Evolutionary conservation across 805 yeast genomes (phyloP), one percentile per base, ranked within the genome.

Genomic region (Alloascoidea africana): DNA sequence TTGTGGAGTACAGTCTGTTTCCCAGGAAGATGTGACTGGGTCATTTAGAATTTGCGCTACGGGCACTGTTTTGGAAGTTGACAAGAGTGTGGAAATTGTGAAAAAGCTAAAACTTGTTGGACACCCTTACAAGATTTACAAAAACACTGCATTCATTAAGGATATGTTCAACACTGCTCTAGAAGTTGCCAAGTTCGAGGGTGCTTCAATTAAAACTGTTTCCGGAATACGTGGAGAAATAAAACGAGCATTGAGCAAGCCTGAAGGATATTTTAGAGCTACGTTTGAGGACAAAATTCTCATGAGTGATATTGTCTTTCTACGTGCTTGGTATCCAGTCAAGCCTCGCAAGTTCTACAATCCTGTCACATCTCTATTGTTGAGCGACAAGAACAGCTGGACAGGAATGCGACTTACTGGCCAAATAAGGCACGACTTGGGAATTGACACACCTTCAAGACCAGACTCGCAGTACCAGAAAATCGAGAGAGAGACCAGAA

Each of bases 211-310:
- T 53, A 81, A 86, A 57, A 93, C 98, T 0, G 98, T 91, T 3
- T 83, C 95, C 4, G 98, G 99, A 42, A 85, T 91, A 41, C 68
- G 98, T 47, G 99, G 99, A 58, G 97, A 91, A 57, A 89, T 91
- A 49, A 91, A 91, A 56, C 68, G 96, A 44, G 98, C 97, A 0
- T 65, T 91, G 43, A 73, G 94, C 5, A 81, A 82, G 48, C 96
- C 96, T 0, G 97, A 89, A 37, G 99, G 99, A 8, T 77, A 81
- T 55, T 93, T 70, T 66, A 74, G 99, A 54, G 99, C 98, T 8
- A 77, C 96, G 1, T 91, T 91, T 58, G 99, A 91, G 58, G 99
- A 91, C 55, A 89, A 87, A 60, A 72, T 89, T 30, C 67, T 89
- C 39, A 68, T 91, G 76, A 79, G 91, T 46, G 98, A 91, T 58